phyloP scores from a whole-genome alignment of 768 basidiomycete genomes.

The Tylopilus rubrobrunneus region DNA sequence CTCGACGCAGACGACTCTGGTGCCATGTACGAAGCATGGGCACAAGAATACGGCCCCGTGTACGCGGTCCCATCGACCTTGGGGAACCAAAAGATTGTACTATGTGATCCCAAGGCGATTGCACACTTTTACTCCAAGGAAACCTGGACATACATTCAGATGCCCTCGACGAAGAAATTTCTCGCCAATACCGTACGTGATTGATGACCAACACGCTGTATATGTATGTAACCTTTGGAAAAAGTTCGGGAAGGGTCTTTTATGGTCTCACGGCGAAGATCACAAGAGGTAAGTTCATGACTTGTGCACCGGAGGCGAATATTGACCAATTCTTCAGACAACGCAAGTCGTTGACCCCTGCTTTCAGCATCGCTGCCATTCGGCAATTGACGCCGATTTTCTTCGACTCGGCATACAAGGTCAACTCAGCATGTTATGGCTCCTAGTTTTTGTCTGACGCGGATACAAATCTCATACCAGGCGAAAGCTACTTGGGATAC shows the following conservation, averaged over 20 bases:
- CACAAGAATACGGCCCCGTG: conserved; percentile 16
- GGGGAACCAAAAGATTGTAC: conserved; percentile 8
- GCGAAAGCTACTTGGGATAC: conserved; percentile 31
- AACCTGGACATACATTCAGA: conserved; percentile 38
- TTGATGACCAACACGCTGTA: background rate
- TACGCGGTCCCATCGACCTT: conserved; percentile 17
- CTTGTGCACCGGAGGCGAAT: background rate
- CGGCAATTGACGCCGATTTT: conserved; percentile 36
- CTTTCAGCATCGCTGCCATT: conserved; percentile 37
- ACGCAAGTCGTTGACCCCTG: conserved; percentile 36
- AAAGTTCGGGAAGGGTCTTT: conserved; percentile 28
- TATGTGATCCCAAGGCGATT: conserved; percentile 40
- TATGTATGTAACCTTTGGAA: background rate
- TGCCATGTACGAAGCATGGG: conserved; percentile 21
- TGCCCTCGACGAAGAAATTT: conserved; percentile 28
- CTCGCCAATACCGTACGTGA: conserved; percentile 24
- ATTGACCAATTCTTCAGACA: conserved; percentile 23
- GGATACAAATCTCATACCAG: conserved; percentile 8
- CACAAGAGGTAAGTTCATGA: conserved; percentile 37
- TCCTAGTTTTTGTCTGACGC: background rate
- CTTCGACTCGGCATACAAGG: conserved; percentile 33
- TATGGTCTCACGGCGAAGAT: conserved; percentile 37
- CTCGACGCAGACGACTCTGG: background rate
- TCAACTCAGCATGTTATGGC: background rate
- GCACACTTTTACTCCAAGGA: conserved; percentile 15